Evolutionary conservation across 1,284 basidiomycete genomes (phyloP).

Genomic region (Malassezia caprae): DNA sequence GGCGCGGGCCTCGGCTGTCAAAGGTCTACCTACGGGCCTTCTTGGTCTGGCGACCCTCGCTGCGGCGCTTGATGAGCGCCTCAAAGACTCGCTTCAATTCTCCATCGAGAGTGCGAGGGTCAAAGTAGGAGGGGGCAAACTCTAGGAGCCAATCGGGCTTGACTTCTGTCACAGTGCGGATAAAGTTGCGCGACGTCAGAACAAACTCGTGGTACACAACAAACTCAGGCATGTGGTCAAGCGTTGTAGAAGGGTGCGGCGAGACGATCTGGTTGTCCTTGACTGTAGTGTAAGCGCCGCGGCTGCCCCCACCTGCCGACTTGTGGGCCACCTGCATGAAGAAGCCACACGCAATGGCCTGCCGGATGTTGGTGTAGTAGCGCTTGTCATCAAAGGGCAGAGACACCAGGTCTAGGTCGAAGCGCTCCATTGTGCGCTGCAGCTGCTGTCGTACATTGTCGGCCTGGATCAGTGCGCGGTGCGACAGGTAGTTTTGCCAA

Average conservation of each 20-base stretch:
- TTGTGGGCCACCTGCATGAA: constrained; percentile 98
- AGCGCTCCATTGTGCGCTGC: constrained; percentile 79
- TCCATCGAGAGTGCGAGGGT: constrained; percentile 49
- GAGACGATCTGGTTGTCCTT: constrained; percentile 88
- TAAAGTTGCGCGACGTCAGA: constrained; percentile 73
- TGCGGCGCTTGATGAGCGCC: constrained; percentile 16
- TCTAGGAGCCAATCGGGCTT: constrained; percentile 84
- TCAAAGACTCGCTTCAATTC: constrained; percentile 39
- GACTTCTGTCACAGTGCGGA: constrained; percentile 83
- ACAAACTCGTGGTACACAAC: constrained; percentile 95
- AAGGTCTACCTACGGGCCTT: constrained; percentile 4
- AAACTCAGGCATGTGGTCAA: constrained; percentile 91
- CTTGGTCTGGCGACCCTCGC: constrained; percentile 5
- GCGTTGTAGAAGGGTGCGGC: constrained; percentile 87
- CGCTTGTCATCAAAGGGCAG: constrained; percentile 64
- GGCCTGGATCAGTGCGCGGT: constrained; percentile 73
- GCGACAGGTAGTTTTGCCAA: constrained; percentile 82
- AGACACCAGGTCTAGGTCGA: constrained; percentile 64
- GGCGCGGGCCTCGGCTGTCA: not conserved
- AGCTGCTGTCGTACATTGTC: constrained; percentile 92
- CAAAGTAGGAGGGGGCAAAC: constrained; percentile 68
- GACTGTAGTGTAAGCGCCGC: constrained; percentile 57
- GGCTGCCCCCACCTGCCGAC: constrained; percentile 30
- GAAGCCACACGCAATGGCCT: constrained; percentile 80
- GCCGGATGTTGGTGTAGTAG: constrained; percentile 69